phyloP scores from a whole-genome alignment of 257 asterid species.

The Linaria vulgaris region DNA sequence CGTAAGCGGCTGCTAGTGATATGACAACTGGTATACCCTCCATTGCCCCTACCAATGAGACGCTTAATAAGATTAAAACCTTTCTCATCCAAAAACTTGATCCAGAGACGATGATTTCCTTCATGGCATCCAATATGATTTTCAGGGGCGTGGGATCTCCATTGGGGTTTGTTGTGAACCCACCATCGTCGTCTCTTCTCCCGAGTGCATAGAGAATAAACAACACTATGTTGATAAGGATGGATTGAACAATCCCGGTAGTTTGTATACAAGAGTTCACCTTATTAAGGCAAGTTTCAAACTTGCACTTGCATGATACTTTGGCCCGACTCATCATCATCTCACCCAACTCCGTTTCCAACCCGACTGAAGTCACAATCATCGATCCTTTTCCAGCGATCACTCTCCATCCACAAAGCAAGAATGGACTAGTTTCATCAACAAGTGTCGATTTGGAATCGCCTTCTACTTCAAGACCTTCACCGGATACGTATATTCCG shows the following conservation, averaged over 20 bases:
- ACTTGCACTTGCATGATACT: not conserved
- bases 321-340: not conserved
- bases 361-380: not conserved
- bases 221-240: not conserved
- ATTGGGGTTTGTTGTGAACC: not conserved
- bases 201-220: not conserved
- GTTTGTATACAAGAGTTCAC: not conserved
- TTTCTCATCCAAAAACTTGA: not conserved
- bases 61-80: too few species aligned
- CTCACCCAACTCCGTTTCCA: not conserved
- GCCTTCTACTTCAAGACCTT: not conserved
- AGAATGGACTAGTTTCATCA: not conserved
- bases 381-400: not conserved
- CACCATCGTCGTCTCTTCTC: not conserved
- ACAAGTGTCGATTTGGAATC: not conserved
- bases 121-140: not conserved
- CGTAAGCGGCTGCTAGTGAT: not conserved
- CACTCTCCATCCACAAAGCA: too few species aligned
- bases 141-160: not conserved
- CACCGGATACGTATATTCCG: not conserved
- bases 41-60: not conserved
- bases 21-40: not conserved
- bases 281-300: not conserved
- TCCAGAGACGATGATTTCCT: not conserved
- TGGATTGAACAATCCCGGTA: not conserved